Evolutionary conservation across 2,329 filamentous ascomycete genomes (phyloP).

Genomic region (Fusarium clavum): DNA sequence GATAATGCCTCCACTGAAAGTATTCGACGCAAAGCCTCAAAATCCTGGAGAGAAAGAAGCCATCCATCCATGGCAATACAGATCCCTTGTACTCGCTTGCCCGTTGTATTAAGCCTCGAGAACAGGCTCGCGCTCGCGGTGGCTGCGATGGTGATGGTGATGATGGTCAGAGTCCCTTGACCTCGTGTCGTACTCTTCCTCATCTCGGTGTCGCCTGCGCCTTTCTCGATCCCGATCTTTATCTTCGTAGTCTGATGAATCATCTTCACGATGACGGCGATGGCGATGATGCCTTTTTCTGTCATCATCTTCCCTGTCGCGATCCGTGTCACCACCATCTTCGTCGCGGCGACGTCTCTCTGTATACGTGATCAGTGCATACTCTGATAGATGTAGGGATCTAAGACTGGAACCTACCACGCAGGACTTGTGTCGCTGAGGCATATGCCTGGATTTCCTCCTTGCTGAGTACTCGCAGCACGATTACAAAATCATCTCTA

Average conservation of each 20-base stretch:
- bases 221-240: slow-evolving; percentile 54
- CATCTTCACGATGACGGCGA: slow-evolving; percentile 44
- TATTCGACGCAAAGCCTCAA: slow-evolving; percentile 30
- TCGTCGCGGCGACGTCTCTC: slow-evolving; percentile 51
- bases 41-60: slow-evolving; percentile 5
- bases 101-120: slow-evolving; percentile 31
- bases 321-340: slow-evolving; percentile 47
- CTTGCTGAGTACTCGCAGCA: slow-evolving; percentile 85
- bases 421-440: slow-evolving; percentile 80
- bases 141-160: slow-evolving; percentile 50
- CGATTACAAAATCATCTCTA: slow-evolving; percentile 92
- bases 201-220: slow-evolving; percentile 47
- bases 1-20: slow-evolving; percentile 11
- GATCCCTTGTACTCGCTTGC: not conserved
- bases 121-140: slow-evolving; percentile 48
- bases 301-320: slow-evolving; percentile 49
- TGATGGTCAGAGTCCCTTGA: slow-evolving; percentile 50
- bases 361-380: slow-evolving; percentile 35
- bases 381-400: not conserved
- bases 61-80: not conserved
- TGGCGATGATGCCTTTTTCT: slow-evolving; percentile 41
- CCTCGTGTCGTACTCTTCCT: slow-evolving; percentile 46
- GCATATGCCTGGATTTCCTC: slow-evolving; percentile 93
- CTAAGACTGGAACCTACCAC: slow-evolving; percentile 67
- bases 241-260: slow-evolving; percentile 48